Percentiles rank a stretch among this genome's conserved stretches.
Evolutionary conservation across 2,329 filamentous ascomycete species (phyloP).

Genomic region (Knufia petricola): DNA sequence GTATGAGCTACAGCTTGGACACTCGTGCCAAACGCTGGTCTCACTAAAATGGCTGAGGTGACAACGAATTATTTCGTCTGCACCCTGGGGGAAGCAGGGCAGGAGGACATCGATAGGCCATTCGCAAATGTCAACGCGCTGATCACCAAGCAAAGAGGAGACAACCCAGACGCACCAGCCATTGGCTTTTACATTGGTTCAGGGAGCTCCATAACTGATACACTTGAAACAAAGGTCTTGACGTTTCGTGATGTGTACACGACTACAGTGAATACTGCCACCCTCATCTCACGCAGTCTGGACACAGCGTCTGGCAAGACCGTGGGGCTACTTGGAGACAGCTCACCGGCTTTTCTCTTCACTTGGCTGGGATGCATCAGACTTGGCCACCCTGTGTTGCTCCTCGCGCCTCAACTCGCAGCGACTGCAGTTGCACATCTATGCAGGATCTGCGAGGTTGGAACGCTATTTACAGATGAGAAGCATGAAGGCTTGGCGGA

Average conservation of each 20-base stretch:
- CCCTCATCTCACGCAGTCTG: not conserved
- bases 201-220: not conserved
- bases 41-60: not conserved
- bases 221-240: slow-evolving; percentile 6
- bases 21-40: too few species aligned
- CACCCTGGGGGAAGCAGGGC: slow-evolving; percentile 47
- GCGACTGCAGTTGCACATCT: slow-evolving; percentile 43
- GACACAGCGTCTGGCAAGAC: slow-evolving; percentile 22
- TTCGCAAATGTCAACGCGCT: slow-evolving; percentile 41
- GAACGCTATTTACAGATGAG: slow-evolving; percentile 39
- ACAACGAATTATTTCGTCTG: slow-evolving; percentile 49
- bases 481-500: slow-evolving; percentile 14
- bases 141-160: slow-evolving; percentile 39
- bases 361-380: slow-evolving; percentile 52
- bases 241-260: slow-evolving; percentile 12
- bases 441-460: slow-evolving; percentile 38
- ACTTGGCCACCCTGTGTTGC: slow-evolving; percentile 45
- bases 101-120: slow-evolving; percentile 26
- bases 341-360: slow-evolving; percentile 48
- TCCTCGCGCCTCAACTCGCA: slow-evolving; percentile 47
- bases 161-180: slow-evolving; percentile 34
- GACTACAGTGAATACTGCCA: not conserved
- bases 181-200: slow-evolving; percentile 36
- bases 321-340: slow-evolving; percentile 48
- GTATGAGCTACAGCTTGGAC: too few species aligned